Evolutionary conservation across 1,284 basidiomycete genomes (phyloP), one percentile per base, ranked within the genome.

Genomic region (Exobasidium rhododendri): DNA sequence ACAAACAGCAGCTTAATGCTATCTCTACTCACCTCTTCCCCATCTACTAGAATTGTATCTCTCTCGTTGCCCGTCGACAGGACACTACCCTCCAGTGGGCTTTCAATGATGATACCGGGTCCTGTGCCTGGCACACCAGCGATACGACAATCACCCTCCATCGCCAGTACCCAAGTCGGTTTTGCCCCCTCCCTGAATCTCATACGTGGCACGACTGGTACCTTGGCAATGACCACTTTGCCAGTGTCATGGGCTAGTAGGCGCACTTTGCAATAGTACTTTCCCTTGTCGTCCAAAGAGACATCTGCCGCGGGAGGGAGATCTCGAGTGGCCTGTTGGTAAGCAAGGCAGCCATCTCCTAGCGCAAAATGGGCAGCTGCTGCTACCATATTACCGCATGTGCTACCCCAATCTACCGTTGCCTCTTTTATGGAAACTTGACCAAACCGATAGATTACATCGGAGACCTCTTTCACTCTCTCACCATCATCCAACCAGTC

Each of bases 351-450:
- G 14, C 43, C 52, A 52, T 2, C 28, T 4, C 56, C 13, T 30
- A 71, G 62, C 17, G 31, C 22, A 52, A 61, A 77, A 17, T 73
- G 61, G 2, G 70, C 76, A 2, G 69, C 77, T 1, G 76, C 74
- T n/a, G 73, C 64, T 6, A 79, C 67, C 22, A 79, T 61, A 22
- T 79, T 79, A 22, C 74, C 77, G 58, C 77, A 79, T 2, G 77
- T 79, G 30, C 65, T 69, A 2, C 63, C 61, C 75, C 76, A 79
- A 58, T 79, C 77, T 30, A 79, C 61, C 0, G 46, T 63, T 0
- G 64, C 61, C 1, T 26, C 45, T 6, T 68, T 56, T 31, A 79
- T 67, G 1, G 76, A 75, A 14, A 79, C 77, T 59, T 79, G 77
- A 1, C 77, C 77, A 45, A 79, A 79, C 10, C 74, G 56, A 50